Base-by-base conservation (phyloP, 768 basidiomycete species). In the Lactarius tabidus region DNA sequence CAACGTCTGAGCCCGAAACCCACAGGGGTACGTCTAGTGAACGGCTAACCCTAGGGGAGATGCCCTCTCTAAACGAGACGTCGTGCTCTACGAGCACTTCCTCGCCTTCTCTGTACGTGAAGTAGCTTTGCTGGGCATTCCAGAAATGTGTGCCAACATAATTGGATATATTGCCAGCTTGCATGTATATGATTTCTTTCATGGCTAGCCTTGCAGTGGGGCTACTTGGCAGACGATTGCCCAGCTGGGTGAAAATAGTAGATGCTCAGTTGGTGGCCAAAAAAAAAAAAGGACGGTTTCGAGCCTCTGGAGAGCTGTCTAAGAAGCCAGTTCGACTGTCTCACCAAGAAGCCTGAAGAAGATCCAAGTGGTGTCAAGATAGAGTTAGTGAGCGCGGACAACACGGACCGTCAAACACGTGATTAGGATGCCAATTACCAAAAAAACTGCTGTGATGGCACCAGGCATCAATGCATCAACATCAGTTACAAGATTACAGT, bases 181-280 rank as follows among this genome's bases (percentile, higher is more conserved):
- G 90, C 58, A 93, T 78, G 73, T 93, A 87, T 64, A 93, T 74
- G 66, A 91, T 90, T 72, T 93, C 90, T 71, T 82, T 85, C 90
- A 91, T 91, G 63, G 41, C 60, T 53, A 23, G 23, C 35, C 35
- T 31, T 26, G 28, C 26, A 31, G 29, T 20, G 10, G 57, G 56
- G 51, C 31, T 61, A 17, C 41, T 43, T 12, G 39, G 41, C 18
- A 28, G 20, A 31, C 23, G 15, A 51, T 26, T 23, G 45, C n/a
- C 45, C 23, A 15, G 23, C 23, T 48, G n/a, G n/a, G 12, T 48
- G 12, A 48, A 48, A 48, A 23, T 6, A 10, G 45, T 26, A 51
- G 48, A 15, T 17, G 48, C 23, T 51, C 14, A 14, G 45, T 26
- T 26, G 45, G 14, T 48, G 45, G 45, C 12, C n/a, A 45, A 23